phyloP scores from a whole-genome alignment of 164 flowering plant genomes.

The Litsea cubeba region DNA sequence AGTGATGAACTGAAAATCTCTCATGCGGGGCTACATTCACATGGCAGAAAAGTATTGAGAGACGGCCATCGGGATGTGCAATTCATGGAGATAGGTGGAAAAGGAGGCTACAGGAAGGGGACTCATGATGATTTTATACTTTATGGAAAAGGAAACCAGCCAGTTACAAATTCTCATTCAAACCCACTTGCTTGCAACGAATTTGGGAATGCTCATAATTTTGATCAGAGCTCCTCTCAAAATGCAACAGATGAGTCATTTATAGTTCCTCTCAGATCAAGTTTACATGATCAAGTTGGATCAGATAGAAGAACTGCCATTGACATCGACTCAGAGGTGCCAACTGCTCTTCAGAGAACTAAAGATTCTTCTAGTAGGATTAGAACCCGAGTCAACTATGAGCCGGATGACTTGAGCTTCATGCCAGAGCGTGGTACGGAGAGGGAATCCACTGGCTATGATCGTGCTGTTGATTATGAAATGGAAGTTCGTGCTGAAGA shows the following conservation, averaged over 20 bases:
- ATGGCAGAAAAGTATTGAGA: constrained; percentile 19
- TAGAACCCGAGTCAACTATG: constrained; percentile 43
- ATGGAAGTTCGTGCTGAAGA: constrained; percentile 39
- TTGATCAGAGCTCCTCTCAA: constrained; percentile 29
- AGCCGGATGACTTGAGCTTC: constrained; percentile 74
- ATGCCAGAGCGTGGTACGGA: constrained; percentile 73
- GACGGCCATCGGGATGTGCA: constrained; percentile 34
- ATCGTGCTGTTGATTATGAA: constrained; percentile 81
- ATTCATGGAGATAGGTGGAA: constrained; percentile 39
- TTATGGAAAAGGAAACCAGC: constrained; percentile 29
- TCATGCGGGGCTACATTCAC: constrained; percentile 22
- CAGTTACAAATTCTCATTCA: constrained; percentile 26
- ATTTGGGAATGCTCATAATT: constrained; percentile 25
- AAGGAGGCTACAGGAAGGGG: constrained; percentile 35
- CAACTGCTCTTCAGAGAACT: constrained; percentile 29
- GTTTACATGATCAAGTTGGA: constrained; percentile 38
- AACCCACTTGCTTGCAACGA: constrained; percentile 47
- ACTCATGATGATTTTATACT: constrained; percentile 56
- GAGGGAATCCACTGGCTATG: constrained; percentile 44
- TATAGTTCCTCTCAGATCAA: constrained; percentile 59
- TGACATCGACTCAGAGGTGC: constrained; percentile 64
- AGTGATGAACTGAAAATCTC: constrained; percentile 40
- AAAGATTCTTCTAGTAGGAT: constrained; percentile 28
- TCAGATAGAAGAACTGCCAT: constrained; percentile 40
- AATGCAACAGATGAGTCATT: constrained; percentile 68